phyloP scores from a whole-genome alignment of 2,329 filamentous ascomycete species.

The Lithohypha guttulata region DNA sequence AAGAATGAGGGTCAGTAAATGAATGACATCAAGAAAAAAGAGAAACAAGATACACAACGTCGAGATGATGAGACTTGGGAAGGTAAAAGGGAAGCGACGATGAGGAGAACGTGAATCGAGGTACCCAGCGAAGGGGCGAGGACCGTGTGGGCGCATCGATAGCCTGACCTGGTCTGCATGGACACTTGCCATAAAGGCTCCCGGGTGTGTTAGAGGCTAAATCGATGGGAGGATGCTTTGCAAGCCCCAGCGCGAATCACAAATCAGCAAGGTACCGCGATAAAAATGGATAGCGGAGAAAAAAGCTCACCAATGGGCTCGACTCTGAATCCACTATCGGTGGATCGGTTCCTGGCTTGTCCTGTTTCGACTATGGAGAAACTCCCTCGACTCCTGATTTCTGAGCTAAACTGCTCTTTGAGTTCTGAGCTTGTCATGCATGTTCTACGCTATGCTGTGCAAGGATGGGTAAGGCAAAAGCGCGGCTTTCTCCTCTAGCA shows the following conservation, averaged over 20 bases:
- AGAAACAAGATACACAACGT: constrained; percentile 20
- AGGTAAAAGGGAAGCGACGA: constrained; percentile 22
- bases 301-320: neutral
- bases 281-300: neutral
- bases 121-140: constrained; percentile 15
- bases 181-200: constrained; percentile 2
- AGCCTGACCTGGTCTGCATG: neutral
- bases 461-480: constrained; percentile 2
- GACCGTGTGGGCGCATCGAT: constrained; percentile 20
- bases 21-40: constrained; percentile 22
- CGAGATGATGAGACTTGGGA: constrained; percentile 24
- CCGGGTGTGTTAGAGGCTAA: constrained; percentile 6
- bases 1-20: constrained; percentile 23
- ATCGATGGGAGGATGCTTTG: constrained; percentile 7
- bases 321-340: neutral
- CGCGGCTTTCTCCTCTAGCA: too few relatives aligned
- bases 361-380: neutral
- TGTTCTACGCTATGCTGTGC: constrained; percentile 5
- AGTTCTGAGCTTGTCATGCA: constrained; percentile 1
- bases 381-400: constrained; percentile 8
- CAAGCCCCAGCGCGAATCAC: neutral
- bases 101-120: constrained; percentile 21
- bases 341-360: constrained; percentile 7
- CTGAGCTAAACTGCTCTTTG: neutral
- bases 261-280: constrained; percentile 1